These are phyloP conservation scores for Claviceps quebecensis DNA, from an alignment of 2,329 filamentous ascomycete genomes.

Conservation along the genomic window DNA sequence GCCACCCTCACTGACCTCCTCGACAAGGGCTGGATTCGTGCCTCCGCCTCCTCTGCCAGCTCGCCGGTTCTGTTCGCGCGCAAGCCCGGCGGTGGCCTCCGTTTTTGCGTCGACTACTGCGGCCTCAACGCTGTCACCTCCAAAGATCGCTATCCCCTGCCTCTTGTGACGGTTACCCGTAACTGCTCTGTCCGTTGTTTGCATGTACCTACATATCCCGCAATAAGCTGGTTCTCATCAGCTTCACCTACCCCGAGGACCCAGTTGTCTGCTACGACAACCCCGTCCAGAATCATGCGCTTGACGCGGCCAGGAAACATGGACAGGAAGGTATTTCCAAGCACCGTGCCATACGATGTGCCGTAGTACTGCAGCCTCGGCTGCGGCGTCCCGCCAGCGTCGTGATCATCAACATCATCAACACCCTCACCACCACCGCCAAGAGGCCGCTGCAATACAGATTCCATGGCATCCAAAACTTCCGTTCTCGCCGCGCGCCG, in stretches of 20 bases:
- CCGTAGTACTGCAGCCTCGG: slow-evolving; percentile 28
- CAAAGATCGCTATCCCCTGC: too few species aligned
- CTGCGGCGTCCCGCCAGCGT: neutral
- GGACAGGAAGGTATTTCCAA: slow-evolving; percentile 13
- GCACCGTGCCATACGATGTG: slow-evolving; percentile 24
- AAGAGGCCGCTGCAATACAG: neutral
- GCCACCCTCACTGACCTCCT: too few species aligned
- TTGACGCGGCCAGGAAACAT: slow-evolving; percentile 17
- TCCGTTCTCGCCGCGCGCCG: neutral
- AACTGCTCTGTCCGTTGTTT: too few species aligned
- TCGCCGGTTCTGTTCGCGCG: too few species aligned
- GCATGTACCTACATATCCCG: too few species aligned
- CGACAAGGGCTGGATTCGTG: too few species aligned
- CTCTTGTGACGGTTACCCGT: too few species aligned
- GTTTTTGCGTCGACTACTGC: too few species aligned
- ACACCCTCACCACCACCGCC: neutral
- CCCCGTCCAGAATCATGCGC: slow-evolving; percentile 22
- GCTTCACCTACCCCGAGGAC: slow-evolving; percentile 14
- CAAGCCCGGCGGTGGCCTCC: too few species aligned
- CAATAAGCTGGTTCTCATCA: too few species aligned
- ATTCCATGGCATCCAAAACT: neutral
- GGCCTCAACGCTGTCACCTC: too few species aligned
- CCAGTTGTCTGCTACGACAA: slow-evolving; percentile 19
- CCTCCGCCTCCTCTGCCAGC: too few species aligned
- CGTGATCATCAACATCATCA: neutral